These are phyloP conservation scores for Zhuliangozyma blackwelliae DNA, from an alignment of 1,139 yeast species.

Conservation along the genomic window DNA sequence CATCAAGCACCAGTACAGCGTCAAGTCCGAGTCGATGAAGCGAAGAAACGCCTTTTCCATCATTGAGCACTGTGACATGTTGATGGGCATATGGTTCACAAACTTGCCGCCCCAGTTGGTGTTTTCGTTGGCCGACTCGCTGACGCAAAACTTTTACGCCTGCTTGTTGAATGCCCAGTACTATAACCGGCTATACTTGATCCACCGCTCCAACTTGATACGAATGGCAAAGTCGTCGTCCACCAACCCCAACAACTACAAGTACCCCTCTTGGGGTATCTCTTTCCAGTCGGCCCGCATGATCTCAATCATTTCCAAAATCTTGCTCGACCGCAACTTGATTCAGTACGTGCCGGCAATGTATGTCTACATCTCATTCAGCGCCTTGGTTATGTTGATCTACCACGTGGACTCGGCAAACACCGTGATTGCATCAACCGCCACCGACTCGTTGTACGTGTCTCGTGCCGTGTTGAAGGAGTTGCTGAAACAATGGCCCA, in stretches of 20 bases:
- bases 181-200: conserved; percentile 65
- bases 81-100: conserved; percentile 77
- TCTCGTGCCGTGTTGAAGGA: conserved; percentile 51
- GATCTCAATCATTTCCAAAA: conserved; percentile 65
- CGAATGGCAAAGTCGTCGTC: conserved; percentile 44
- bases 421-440: conserved; percentile 54
- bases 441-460: conserved; percentile 52
- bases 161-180: conserved; percentile 68
- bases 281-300: conserved; percentile 83
- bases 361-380: conserved; percentile 55
- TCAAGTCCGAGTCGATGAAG: conserved; percentile 57
- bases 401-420: conserved; percentile 68
- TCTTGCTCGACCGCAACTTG: conserved; percentile 49
- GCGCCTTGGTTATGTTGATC: conserved; percentile 69
- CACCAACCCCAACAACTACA: conserved; percentile 45
- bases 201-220: conserved; percentile 68
- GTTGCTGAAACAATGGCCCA: conserved; percentile 44
- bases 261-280: conserved; percentile 79
- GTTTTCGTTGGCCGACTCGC: conserved; percentile 55
- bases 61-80: conserved; percentile 69
- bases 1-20: conserved; percentile 66
- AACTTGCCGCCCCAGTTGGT: conserved; percentile 62
- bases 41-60: conserved; percentile 49
- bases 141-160: conserved; percentile 52
- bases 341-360: conserved; percentile 53